Evolutionary conservation across 1,284 basidiomycete species (phyloP), one percentile per base, ranked within the genome.

Genomic region (Cutaneotrichosporon spelunceum): DNA sequence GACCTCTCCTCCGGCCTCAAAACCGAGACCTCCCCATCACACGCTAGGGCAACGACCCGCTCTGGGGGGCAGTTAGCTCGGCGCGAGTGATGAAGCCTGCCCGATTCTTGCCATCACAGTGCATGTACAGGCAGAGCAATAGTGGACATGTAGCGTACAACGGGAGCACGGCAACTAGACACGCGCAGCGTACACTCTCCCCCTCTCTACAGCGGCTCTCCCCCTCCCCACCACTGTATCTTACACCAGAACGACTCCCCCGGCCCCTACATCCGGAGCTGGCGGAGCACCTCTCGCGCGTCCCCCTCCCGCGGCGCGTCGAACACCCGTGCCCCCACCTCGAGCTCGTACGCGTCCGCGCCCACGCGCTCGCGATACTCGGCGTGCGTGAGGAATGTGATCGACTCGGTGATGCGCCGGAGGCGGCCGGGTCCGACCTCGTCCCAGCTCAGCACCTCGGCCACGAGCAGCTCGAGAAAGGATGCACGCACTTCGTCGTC

Each of bases 391-490:
- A 53, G 52, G 33, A 53, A 53, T 23, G 52, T 53, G 34, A 53
- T 53, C 4, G 52, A 53, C 7, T 53, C 34, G 3, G 52, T 53
- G 34, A 53, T 53, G 3, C 52, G 33, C 9, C 24, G 21, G 5
- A 53, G 52, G n/a, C 52, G 52, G 6, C n/a, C 33, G 10, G 52
- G 52, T 7, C 10, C 14, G 1, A 42, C 52, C 11, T 53, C 52
- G 23, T 53, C 52, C 52, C 52, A 53, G 23, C 52, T 53, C 5
- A 53, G 52, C 6, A 34, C 34, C 34, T 53, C 52, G 11, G 33
- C 34, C 3, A 53, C 23, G 23, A 53, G 33, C 9, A 21, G 39
- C 33, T 53, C 52, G 34, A 53, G 52, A 34, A 53, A 53, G 5
- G 24, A 34, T 24, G 52, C 30, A 14, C 23, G 23, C 33, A 53